Evolutionary conservation across 2,329 filamentous ascomycete species (phyloP), one percentile per base, ranked within the genome.

Genomic region (Cytospora mali): DNA sequence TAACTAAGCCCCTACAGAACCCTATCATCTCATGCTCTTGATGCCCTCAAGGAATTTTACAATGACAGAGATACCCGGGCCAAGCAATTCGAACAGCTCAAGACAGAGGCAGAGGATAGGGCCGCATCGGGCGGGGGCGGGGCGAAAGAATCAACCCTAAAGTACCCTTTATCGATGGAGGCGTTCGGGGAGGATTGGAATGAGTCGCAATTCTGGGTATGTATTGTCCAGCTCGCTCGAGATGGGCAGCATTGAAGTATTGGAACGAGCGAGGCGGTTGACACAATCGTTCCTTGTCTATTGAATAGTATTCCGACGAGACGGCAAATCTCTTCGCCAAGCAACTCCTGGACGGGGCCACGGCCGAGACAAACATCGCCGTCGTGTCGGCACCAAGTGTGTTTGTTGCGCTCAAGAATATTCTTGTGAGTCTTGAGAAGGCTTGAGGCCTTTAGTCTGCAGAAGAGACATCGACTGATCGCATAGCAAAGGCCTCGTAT

Each of bases 171-270:
- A 60, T 79, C 77, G 18, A 94, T 94, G 84, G 85, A 90, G 31
- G 79, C 83, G 1, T 95, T 94, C 70, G 80, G 81, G 1, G 91
- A 94, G 75, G 88, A 94, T 74, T 95, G 91, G 91, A 91, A 93
- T 71, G 84, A 89, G 70, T 89, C 85, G 66, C 91, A 94, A 75
- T 95, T 95, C 71, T 95, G 91, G 91, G 88, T 91, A 79, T 46
- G 80, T 72, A 25, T 7, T 35, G 46, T n/a, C n/a, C 28, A 14
- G 28, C 39, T 13, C 55, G 6, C 25, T n/a, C n/a, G 25, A n/a
- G 23, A 18, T n/a, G 27, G 23, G 25, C 52, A 53, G 61, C 21
- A 28, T 18, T 4, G 11, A 48, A 53, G 61, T 21, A 28, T 18
- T 4, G 11, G 42, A 10, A 27, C 6, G 23, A 21, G 27, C 50